Percentiles rank a stretch among this genome's conserved stretches.
phyloP scores from a whole-genome alignment of 2,329 filamentous ascomycete species.

The Raffaelea albimanens region DNA sequence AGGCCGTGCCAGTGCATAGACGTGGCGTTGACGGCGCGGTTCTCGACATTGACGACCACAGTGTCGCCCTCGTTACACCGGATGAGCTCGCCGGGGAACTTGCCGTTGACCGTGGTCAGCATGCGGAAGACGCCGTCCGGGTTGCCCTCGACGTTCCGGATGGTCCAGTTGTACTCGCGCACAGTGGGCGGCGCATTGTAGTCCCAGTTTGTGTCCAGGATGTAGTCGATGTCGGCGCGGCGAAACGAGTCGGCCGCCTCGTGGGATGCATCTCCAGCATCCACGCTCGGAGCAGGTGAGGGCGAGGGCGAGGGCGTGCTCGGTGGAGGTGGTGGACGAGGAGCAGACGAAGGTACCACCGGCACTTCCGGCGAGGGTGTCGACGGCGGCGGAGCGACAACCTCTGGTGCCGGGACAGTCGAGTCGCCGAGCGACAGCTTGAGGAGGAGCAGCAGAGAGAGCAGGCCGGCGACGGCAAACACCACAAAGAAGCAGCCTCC shows the following conservation, averaged over 20 bases:
- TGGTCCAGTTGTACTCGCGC: slow-evolving; percentile 51
- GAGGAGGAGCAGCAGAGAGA: slow-evolving; percentile 10
- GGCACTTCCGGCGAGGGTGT: too few species aligned
- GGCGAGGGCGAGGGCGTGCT: too few species aligned
- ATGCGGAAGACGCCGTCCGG: slow-evolving; percentile 60
- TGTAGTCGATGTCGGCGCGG: slow-evolving; percentile 36
- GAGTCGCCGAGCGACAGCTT: slow-evolving; percentile 11
- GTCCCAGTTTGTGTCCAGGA: slow-evolving; percentile 49
- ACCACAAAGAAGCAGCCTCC: slow-evolving; percentile 1
- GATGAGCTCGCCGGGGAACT: slow-evolving; percentile 65
- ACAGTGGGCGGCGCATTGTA: slow-evolving; percentile 35
- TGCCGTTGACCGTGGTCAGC: slow-evolving; percentile 60
- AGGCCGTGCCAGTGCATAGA: slow-evolving; percentile 63
- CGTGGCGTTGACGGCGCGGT: slow-evolving; percentile 52
- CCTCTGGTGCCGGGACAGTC: too few species aligned
- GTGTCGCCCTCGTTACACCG: slow-evolving; percentile 66
- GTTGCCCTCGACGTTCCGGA: slow-evolving; percentile 51
- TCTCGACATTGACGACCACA: slow-evolving; percentile 56
- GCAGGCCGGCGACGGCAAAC: slow-evolving; percentile 1
- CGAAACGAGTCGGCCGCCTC: slow-evolving; percentile 20
- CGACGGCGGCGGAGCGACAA: too few species aligned
- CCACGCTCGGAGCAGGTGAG: too few species aligned
- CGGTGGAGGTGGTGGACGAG: neutral
- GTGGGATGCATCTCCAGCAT: too few species aligned
- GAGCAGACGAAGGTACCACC: neutral